These are phyloP conservation scores for Daldinia caldariorum DNA, from an alignment of 495 filamentous ascomycete genomes.

Conservation along the genomic window DNA sequence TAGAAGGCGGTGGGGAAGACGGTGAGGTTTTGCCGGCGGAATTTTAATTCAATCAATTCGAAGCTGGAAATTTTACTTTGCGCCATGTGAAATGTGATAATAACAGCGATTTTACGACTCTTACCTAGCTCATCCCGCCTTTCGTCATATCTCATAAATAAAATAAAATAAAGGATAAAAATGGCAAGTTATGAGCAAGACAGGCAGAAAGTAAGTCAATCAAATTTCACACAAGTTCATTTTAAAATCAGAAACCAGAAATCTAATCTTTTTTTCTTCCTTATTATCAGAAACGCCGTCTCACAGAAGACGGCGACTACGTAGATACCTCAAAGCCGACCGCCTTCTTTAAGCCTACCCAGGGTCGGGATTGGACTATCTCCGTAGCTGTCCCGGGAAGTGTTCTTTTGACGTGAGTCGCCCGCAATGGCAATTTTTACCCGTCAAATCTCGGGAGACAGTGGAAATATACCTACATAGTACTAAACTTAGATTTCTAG, in stretches of 20 bases:
- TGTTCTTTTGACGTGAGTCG: slow-evolving; percentile 58
- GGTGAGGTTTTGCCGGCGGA: not conserved
- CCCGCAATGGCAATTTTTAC: too few relatives aligned
- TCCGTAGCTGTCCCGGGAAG: slow-evolving; percentile 60
- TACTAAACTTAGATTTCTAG: slow-evolving; percentile 34
- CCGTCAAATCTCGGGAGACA: too few relatives aligned
- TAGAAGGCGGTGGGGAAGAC: not conserved
- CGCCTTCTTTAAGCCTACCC: slow-evolving; percentile 51
- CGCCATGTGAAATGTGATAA: not conserved
- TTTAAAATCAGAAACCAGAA: not conserved
- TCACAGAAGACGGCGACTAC: slow-evolving; percentile 51
- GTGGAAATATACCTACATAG: too few relatives aligned
- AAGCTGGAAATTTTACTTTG: slow-evolving; percentile 1
- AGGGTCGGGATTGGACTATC: slow-evolving; percentile 58
- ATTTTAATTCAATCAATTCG: not conserved
- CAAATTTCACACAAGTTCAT: not conserved
- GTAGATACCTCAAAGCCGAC: slow-evolving; percentile 47
- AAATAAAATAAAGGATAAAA: too few relatives aligned
- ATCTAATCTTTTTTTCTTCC: too few relatives aligned
- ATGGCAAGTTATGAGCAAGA: slow-evolving; percentile 48
- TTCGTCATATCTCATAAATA: not conserved
- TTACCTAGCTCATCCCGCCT: not conserved
- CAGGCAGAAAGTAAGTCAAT: slow-evolving; percentile 45
- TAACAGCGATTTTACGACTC: not conserved
- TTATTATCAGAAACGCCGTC: slow-evolving; percentile 52